These are phyloP conservation scores for Metarhizium rileyi DNA, from an alignment of 2,329 filamentous ascomycete genomes.

Conservation along the genomic window DNA sequence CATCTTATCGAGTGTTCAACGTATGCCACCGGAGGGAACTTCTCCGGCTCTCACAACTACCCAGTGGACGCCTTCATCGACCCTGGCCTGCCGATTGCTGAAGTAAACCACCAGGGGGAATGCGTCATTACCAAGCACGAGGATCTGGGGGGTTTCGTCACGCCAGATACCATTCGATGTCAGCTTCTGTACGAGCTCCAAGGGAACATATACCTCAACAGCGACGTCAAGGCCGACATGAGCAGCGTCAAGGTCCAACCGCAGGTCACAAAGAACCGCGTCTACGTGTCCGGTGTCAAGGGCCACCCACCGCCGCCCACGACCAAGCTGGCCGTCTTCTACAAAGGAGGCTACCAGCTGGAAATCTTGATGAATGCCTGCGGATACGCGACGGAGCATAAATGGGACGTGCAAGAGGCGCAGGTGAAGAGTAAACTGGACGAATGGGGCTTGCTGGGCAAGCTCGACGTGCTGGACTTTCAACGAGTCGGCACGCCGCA, in stretches of 20 bases:
- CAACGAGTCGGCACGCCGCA: constrained; percentile 24
- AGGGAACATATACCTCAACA: constrained; percentile 36
- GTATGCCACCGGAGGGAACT: constrained; percentile 43
- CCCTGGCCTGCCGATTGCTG: constrained; percentile 39
- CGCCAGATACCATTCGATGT: constrained; percentile 26
- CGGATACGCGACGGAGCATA: constrained; percentile 36
- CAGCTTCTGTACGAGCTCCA: constrained; percentile 42
- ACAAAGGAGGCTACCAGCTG: constrained; percentile 36
- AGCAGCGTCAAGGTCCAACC: constrained; percentile 25
- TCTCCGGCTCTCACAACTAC: constrained; percentile 28
- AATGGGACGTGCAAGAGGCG: constrained; percentile 38
- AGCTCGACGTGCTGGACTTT: constrained; percentile 42
- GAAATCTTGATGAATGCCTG: constrained; percentile 35
- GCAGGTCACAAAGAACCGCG: constrained; percentile 22
- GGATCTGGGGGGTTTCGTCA: constrained; percentile 31
- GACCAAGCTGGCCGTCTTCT: constrained; percentile 42
- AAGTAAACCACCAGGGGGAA: constrained; percentile 33
- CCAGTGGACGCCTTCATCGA: constrained; percentile 15
- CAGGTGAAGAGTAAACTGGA: constrained; percentile 34
- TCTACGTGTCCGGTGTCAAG: constrained; percentile 29
- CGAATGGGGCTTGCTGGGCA: constrained; percentile 24
- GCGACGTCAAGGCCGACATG: constrained; percentile 34
- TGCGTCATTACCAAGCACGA: constrained; percentile 40
- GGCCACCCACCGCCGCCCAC: constrained; percentile 37
- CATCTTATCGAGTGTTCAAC: constrained; percentile 42